Evolutionary conservation across 495 filamentous ascomycete genomes (phyloP).

Genomic region (Neurospora terricola): DNA sequence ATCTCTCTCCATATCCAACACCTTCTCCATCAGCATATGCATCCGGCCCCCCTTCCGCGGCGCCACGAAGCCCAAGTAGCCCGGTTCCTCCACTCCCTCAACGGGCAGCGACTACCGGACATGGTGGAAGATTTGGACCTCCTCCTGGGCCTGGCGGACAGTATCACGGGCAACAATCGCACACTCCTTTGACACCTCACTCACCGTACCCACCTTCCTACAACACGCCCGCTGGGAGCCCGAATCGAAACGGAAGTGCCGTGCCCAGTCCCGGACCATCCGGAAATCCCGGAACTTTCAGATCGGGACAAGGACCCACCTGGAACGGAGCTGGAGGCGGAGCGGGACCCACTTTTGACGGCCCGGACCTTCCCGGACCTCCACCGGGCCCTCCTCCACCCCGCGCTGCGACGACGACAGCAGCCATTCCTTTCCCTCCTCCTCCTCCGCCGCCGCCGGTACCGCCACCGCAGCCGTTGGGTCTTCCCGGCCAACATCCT

Average conservation of each 20-base stretch:
- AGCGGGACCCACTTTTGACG: not conserved
- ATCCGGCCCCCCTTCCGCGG: not conserved
- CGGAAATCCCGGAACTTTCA: not conserved
- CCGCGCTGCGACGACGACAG: not conserved
- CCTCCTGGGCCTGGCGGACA: not conserved
- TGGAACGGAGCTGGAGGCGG: not conserved
- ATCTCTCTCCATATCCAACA: not conserved
- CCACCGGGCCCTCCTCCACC: not conserved
- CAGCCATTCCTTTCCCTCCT: not conserved
- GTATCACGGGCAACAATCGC: not conserved
- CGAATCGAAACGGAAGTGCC: not conserved
- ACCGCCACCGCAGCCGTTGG: not conserved
- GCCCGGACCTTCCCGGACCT: not conserved
- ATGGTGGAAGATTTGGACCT: not conserved
- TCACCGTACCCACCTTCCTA: not conserved
- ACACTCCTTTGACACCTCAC: not conserved
- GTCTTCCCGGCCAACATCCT: not conserved
- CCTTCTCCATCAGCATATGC: not conserved
- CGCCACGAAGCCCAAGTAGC: not conserved
- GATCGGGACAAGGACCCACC: not conserved
- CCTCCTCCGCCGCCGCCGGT: not conserved
- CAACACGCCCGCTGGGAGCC: not conserved
- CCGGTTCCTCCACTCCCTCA: not conserved
- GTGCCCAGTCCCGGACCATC: not conserved
- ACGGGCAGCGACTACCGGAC: not conserved